Percentiles rank a stretch among this genome's conserved stretches.
These are phyloP conservation scores for Yamadazyma sp. DNA, from an alignment of 805 yeast genomes.

Conservation along the genomic window DNA sequence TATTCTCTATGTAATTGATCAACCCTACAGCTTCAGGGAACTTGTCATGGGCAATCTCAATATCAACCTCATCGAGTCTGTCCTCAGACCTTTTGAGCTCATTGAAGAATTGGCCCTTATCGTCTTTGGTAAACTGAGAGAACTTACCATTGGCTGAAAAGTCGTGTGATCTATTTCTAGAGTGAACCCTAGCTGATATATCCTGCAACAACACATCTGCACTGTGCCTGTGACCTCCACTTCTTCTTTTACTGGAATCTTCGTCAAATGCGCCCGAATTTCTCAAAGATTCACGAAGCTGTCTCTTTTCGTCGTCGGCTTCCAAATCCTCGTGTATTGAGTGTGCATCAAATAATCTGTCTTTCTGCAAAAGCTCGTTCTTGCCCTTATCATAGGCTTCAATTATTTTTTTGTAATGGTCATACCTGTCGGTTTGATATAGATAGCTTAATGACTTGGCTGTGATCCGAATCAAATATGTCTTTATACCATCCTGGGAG, in stretches of 20 bases:
- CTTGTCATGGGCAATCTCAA: slow-evolving; percentile 59
- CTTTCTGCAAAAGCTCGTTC: slow-evolving; percentile 44
- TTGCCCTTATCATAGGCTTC: slow-evolving; percentile 61
- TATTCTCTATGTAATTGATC: slow-evolving; percentile 36
- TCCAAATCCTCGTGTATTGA: slow-evolving; percentile 16
- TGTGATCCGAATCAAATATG: slow-evolving; percentile 46
- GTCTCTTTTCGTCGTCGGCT: slow-evolving; percentile 37
- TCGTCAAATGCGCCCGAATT: slow-evolving; percentile 47
- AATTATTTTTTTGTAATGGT: slow-evolving; percentile 54
- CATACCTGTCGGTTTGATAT: slow-evolving; percentile 59
- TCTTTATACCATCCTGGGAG: slow-evolving; percentile 23
- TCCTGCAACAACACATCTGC: slow-evolving; percentile 52
- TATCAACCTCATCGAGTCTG: slow-evolving; percentile 66
- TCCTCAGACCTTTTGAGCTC: slow-evolving; percentile 58
- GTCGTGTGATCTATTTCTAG: slow-evolving; percentile 55
- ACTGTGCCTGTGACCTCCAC: slow-evolving; percentile 30
- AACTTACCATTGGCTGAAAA: slow-evolving; percentile 19
- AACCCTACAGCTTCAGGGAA: slow-evolving; percentile 48
- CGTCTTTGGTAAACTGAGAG: slow-evolving; percentile 16
- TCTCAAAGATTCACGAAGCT: slow-evolving; percentile 44
- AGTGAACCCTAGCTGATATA: slow-evolving; percentile 60
- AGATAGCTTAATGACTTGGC: slow-evolving; percentile 51
- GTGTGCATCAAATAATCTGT: slow-evolving; percentile 24
- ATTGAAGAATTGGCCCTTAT: slow-evolving; percentile 38
- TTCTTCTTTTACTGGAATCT: slow-evolving; percentile 20